Percentiles rank a stretch among this genome's conserved stretches.
Conservation (phyloP, 2,329 filamentous ascomycete genomes). For the Beauveria caledonica region DNA sequence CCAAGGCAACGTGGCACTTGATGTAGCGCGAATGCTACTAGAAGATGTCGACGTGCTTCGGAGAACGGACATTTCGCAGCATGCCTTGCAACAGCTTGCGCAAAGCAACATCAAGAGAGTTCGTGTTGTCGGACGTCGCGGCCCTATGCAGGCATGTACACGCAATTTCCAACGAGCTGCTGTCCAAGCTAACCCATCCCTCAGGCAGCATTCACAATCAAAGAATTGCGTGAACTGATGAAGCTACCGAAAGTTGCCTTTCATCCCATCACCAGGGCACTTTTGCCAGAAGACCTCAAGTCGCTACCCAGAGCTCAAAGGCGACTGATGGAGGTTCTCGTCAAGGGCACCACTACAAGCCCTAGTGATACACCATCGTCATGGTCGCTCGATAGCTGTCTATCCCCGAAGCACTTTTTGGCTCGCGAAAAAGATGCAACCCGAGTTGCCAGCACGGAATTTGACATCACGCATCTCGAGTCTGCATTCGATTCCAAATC, state of each 20-base stretch:
- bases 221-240: slow-evolving; percentile 84
- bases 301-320: slow-evolving; percentile 67
- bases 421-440: slow-evolving; percentile 35
- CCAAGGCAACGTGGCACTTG: slow-evolving; percentile 92
- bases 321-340: slow-evolving; percentile 71
- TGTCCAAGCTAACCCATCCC: not conserved
- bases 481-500: slow-evolving; percentile 46
- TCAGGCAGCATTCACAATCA: slow-evolving; percentile 88
- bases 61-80: slow-evolving; percentile 82
- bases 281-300: slow-evolving; percentile 61
- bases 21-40: slow-evolving; percentile 83
- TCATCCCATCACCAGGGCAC: slow-evolving; percentile 53
- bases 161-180: not conserved
- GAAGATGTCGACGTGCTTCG: slow-evolving; percentile 64
- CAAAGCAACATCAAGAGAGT: slow-evolving; percentile 71
- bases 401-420: slow-evolving; percentile 66
- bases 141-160: slow-evolving; percentile 67
- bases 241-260: slow-evolving; percentile 67
- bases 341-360: slow-evolving; percentile 58
- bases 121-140: slow-evolving; percentile 79
- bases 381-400: slow-evolving; percentile 80
- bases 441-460: slow-evolving; percentile 56
- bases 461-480: slow-evolving; percentile 52
- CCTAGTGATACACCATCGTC: slow-evolving; percentile 47
- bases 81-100: slow-evolving; percentile 66